phyloP scores from a whole-genome alignment of 192 early-diverging fungal species.

The Gigaspora rosea region DNA sequence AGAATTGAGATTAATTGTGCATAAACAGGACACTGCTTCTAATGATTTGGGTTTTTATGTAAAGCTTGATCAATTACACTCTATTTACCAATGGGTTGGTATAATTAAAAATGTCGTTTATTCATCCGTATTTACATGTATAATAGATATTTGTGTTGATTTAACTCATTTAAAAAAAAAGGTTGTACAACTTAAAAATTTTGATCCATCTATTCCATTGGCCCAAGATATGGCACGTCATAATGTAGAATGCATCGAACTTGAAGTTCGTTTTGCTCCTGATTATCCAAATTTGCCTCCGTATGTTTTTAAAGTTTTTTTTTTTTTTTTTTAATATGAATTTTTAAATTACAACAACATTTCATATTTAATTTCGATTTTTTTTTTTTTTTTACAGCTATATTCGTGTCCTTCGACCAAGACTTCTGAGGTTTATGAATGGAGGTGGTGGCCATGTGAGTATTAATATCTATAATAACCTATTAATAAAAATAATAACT shows the following conservation, averaged over 20 bases:
- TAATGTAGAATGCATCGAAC: constrained; percentile 32
- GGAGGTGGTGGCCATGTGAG: constrained; percentile 49
- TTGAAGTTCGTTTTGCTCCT: constrained; percentile 39
- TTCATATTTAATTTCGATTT: background rate
- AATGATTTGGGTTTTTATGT: constrained; percentile 32
- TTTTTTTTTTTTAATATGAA: background rate
- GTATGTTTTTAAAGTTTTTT: background rate
- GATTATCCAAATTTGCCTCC: constrained; percentile 40
- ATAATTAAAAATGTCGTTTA: background rate
- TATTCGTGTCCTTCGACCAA: constrained; percentile 46
- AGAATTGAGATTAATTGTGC: constrained; percentile 32
- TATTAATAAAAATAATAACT: background rate
- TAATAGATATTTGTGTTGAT: background rate
- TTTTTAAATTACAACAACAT: background rate
- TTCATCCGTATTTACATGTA: background rate
- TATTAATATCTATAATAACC: background rate
- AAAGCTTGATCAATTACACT: constrained; percentile 25
- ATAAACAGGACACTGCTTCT: constrained; percentile 24
- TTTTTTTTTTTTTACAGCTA: constrained; percentile 25
- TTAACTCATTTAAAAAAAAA: background rate
- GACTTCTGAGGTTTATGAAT: constrained; percentile 42
- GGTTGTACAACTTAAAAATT: constrained; percentile 36
- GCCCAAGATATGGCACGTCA: constrained; percentile 36
- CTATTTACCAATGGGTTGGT: constrained; percentile 37
- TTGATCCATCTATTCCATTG: constrained; percentile 33